Conservation (phyloP, 1,284 basidiomycete species). For the Malassezia globosa region DNA sequence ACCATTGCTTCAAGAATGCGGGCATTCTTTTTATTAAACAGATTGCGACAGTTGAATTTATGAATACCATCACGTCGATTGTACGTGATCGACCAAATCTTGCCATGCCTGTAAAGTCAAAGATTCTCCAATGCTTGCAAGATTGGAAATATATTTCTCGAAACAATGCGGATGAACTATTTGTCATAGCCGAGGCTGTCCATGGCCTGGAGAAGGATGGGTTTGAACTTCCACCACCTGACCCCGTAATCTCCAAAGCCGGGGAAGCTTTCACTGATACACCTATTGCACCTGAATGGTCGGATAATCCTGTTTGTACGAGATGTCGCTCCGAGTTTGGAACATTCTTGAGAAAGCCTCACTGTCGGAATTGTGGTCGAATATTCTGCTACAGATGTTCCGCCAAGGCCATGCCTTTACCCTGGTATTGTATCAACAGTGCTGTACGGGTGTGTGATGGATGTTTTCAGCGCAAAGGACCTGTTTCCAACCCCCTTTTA, state of each 20-base stretch:
- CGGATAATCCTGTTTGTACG: slow-evolving; percentile 86
- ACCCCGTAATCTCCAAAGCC: slow-evolving; percentile 53
- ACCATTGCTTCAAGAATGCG: slow-evolving; percentile 93
- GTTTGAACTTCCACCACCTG: slow-evolving; percentile 70
- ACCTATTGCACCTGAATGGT: slow-evolving; percentile 72
- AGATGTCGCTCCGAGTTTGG: slow-evolving; percentile 82
- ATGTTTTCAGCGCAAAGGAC: slow-evolving; percentile 51
- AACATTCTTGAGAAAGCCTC: slow-evolving; percentile 94
- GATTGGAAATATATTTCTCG: slow-evolving; percentile 87
- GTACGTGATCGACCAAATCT: slow-evolving; percentile 55
- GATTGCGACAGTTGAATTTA: slow-evolving; percentile 65
- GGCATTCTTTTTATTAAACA: slow-evolving; percentile 71
- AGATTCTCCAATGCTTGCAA: slow-evolving; percentile 69
- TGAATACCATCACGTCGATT: slow-evolving; percentile 78
- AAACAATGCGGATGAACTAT: slow-evolving; percentile 55
- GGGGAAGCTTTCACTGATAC: slow-evolving; percentile 41
- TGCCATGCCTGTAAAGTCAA: slow-evolving; percentile 72
- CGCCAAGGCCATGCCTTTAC: slow-evolving; percentile 68
- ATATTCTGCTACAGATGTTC: slow-evolving; percentile 94
- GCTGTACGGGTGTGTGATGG: slow-evolving; percentile 89
- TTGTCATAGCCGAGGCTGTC: slow-evolving; percentile 43
- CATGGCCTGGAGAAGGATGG: slow-evolving; percentile 48
- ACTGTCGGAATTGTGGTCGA: slow-evolving; percentile 93
- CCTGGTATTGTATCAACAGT: slow-evolving; percentile 86
- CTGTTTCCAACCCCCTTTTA: background rate